These are phyloP conservation scores for Aspergillus thermomutatus DNA, from an alignment of 2,329 filamentous ascomycete genomes.

Conservation along the genomic window DNA sequence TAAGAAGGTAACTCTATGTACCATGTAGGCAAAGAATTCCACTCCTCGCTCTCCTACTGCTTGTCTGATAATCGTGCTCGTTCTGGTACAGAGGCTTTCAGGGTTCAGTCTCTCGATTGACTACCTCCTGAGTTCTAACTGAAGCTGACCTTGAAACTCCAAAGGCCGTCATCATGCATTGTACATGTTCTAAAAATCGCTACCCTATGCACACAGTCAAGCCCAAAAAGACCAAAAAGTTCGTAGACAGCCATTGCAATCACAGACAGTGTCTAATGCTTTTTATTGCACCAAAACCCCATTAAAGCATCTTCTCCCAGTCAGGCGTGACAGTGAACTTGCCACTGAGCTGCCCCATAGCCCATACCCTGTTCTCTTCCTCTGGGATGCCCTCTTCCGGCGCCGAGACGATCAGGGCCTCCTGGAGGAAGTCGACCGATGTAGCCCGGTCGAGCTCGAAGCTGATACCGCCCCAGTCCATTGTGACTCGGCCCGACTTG, in stretches of 20 bases:
- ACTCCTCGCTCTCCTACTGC: too few species aligned
- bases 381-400: constrained; percentile 22
- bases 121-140: background rate
- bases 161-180: background rate
- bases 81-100: background rate
- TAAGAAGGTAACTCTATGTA: too few species aligned
- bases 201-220: background rate
- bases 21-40: too few species aligned
- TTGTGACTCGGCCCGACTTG: constrained; percentile 57
- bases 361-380: constrained; percentile 46
- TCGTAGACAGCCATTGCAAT: background rate
- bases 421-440: constrained; percentile 58
- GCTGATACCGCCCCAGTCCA: constrained; percentile 61
- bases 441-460: constrained; percentile 57
- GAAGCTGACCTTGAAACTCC: background rate
- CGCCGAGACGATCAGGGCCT: constrained; percentile 48
- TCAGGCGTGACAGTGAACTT: constrained; percentile 64
- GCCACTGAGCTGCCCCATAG: constrained; percentile 61
- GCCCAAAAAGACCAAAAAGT: background rate
- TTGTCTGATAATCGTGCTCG: too few species aligned
- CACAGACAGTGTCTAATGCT: background rate
- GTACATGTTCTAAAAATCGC: background rate
- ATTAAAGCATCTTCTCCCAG: constrained; percentile 51
- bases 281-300: background rate
- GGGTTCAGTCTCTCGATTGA: too few species aligned